Evolutionary conservation across 495 filamentous ascomycete genomes (phyloP), one percentile per base, ranked within the genome.

Genomic region (Halenospora varia): DNA sequence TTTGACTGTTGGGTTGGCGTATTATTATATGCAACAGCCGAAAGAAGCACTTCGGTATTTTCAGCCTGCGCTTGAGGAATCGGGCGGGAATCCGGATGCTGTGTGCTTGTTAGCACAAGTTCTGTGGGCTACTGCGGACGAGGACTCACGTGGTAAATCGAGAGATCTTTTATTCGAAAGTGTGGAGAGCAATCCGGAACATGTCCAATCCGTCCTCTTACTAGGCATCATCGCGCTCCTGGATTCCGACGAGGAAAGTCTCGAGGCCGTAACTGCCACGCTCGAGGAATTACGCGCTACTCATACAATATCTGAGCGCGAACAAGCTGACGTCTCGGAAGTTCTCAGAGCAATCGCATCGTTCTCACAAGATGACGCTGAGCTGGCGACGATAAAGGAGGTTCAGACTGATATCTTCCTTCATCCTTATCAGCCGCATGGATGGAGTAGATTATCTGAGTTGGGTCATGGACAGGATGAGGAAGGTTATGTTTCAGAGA

Each of bases 21-120:
- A 86, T 56, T 95, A 92, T 68, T 87, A 89, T 63, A 66, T 74
- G 39, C 72, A 79, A 25, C 72, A 83, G 1, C 79, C 86, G 64
- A 78, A 85, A 44, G 73, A 77, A 18, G 87, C 90, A 3, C 82
- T 96, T 13, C 75, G 82, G 19, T 88, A 86, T 77, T 96, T 97
- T 73, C 83, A 88, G 53, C 75, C 83, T 11, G 93, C 92, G 3
- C 77, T 98, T 8, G 78, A 85, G 46, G 93, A 96, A 71, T 88
- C 88, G 3, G 68, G 82, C 42, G 81, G 82, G 42, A 82, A 89
- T 53, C 89, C 93, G 2, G 90, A 98, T 68, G 87, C 93, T 2
- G 84, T 92, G 15, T 96, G 92, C 65, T 78, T 96, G 15, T 78
- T 97, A 9, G 87, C 92, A 1, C 88, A 97, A 66, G 85, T 97